phyloP scores from a whole-genome alignment of 257 asterid genomes.

The Solanum lignicaule region DNA sequence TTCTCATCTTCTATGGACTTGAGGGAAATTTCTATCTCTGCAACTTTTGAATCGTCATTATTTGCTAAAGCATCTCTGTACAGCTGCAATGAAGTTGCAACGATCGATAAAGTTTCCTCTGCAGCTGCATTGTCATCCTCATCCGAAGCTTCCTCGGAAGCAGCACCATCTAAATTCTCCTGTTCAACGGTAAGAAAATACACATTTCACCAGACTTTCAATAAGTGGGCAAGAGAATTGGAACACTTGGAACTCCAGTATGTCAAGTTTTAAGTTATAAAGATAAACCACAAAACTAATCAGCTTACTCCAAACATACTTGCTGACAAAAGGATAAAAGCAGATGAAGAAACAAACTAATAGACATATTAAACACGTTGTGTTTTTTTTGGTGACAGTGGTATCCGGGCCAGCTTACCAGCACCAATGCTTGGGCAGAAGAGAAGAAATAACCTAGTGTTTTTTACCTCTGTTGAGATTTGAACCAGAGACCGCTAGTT shows the following conservation, averaged over 20 bases:
- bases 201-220: neutral
- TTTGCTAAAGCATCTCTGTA: slow-evolving; percentile 66
- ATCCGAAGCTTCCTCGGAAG: slow-evolving; percentile 20
- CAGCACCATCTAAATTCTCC: slow-evolving; percentile 32
- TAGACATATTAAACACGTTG: neutral
- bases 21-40: slow-evolving; percentile 53
- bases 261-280: neutral
- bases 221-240: neutral
- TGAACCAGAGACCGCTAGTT: neutral
- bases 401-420: neutral
- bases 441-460: neutral
- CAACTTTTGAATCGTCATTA: slow-evolving; percentile 43
- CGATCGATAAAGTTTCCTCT: slow-evolving; percentile 35
- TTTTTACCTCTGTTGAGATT: neutral
- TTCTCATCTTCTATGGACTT: slow-evolving; percentile 62
- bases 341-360: neutral
- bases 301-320: neutral
- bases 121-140: slow-evolving; percentile 28
- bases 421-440: neutral
- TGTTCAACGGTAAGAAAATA: slow-evolving; percentile 13
- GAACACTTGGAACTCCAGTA: neutral
- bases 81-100: slow-evolving; percentile 36
- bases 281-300: neutral
- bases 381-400: neutral
- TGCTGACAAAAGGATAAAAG: neutral